Evolutionary conservation across 768 basidiomycete species (phyloP).

Genomic region (Terana coerulea): DNA sequence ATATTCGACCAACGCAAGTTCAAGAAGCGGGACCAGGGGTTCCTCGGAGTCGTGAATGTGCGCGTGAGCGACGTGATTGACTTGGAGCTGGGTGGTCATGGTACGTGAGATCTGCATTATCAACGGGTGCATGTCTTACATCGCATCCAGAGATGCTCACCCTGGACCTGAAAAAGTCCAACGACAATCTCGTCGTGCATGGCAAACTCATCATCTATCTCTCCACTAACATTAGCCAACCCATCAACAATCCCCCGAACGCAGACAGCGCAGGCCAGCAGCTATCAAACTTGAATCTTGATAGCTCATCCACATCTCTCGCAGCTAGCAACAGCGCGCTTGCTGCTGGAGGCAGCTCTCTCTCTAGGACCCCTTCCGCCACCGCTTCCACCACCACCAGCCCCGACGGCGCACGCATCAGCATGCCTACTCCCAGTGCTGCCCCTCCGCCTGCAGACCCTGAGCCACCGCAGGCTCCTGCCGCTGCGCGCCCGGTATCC

Average conservation of each 20-base stretch:
- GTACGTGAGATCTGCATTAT: slow-evolving; percentile 43
- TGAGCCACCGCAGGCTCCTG: slow-evolving; percentile 21
- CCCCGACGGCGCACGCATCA: slow-evolving; percentile 35
- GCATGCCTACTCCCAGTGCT: slow-evolving; percentile 37
- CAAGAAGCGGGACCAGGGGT: slow-evolving; percentile 97
- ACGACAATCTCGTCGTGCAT: slow-evolving; percentile 96
- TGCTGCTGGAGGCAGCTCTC: slow-evolving; percentile 31
- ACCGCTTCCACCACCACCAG: slow-evolving; percentile 35
- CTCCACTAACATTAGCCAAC: slow-evolving; percentile 84
- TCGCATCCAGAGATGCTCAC: slow-evolving; percentile 78
- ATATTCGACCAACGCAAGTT: slow-evolving; percentile 99
- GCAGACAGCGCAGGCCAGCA: slow-evolving; percentile 55
- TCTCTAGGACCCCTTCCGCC: slow-evolving; percentile 60
- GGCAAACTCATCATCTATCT: slow-evolving; percentile 97
- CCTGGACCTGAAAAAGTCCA: slow-evolving; percentile 96
- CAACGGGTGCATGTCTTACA: slow-evolving; percentile 1
- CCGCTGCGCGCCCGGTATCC: slow-evolving; percentile 34
- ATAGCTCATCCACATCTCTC: slow-evolving; percentile 56
- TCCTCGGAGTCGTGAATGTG: slow-evolving; percentile 96
- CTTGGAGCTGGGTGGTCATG: slow-evolving; percentile 88
- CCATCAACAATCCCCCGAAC: slow-evolving; percentile 81
- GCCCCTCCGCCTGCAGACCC: slow-evolving; percentile 17
- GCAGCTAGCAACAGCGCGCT: slow-evolving; percentile 36
- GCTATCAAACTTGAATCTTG: slow-evolving; percentile 57
- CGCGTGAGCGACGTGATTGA: slow-evolving; percentile 88